phyloP scores from a whole-genome alignment of 169 alveolate genomes.

The Eimeria maxima region DNA sequence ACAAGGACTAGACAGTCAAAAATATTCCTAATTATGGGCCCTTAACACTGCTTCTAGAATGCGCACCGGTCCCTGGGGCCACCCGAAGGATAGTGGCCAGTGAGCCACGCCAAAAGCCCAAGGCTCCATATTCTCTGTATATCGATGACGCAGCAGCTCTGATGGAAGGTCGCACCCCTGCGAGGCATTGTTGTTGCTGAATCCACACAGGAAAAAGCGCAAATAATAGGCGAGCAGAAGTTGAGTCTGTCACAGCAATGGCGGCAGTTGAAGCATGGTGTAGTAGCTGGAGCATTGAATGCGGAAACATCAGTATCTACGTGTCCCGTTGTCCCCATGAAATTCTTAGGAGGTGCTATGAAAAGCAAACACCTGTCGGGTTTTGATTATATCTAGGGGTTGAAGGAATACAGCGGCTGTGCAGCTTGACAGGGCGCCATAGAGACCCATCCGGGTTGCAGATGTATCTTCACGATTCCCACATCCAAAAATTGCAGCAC shows the following conservation, averaged over 20 bases:
- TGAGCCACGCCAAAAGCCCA: constrained; percentile 83
- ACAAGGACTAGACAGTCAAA: neutral
- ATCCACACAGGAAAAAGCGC: neutral
- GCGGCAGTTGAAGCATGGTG: neutral
- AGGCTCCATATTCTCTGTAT: constrained; percentile 59
- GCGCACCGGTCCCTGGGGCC: constrained; percentile 83
- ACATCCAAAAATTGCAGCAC: constrained; percentile 68
- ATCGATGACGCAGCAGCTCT: constrained; percentile 56
- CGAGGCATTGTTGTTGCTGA: constrained; percentile 71
- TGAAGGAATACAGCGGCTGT: constrained; percentile 77
- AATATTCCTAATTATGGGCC: neutral
- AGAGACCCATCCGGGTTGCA: constrained; percentile 71
- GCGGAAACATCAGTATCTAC: neutral
- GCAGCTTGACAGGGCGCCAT: constrained; percentile 78
- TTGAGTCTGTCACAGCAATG: neutral
- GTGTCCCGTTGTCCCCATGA: neutral
- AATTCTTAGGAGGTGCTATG: neutral
- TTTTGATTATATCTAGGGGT: constrained; percentile 84
- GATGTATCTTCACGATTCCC: constrained; percentile 10
- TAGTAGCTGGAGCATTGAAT: neutral
- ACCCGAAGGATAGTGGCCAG: constrained; percentile 81
- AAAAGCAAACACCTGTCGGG: constrained; percentile 73
- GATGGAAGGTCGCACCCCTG: constrained; percentile 51
- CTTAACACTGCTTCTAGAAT: neutral
- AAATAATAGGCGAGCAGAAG: neutral